Base-by-base conservation (phyloP, 305 asterid genomes). In the Striga hermonthica region DNA sequence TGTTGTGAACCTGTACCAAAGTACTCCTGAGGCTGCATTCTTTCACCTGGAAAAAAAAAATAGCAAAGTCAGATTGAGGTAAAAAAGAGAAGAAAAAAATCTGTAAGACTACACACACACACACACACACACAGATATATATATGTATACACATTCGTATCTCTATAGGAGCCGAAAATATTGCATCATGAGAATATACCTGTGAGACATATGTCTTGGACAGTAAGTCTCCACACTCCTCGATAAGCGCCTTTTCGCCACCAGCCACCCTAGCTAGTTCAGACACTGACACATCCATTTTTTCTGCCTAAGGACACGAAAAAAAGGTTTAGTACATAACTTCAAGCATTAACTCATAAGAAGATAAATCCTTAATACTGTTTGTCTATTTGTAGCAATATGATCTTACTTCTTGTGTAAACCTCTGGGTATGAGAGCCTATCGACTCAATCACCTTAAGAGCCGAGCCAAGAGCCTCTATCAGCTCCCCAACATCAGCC, bases 141-240 rank as follows among this genome's bases (percentile, higher is more conserved):
- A 22, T 22, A 22, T 22, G 2, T 22, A 22, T 22, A 22, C 2
- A 22, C 31, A 2, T 22, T 22, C 31, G 31, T 22, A 22, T 22
- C 31, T 22, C 2, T 22, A 22, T 22, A 22, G 31, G 31, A 22
- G 31, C 2, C 31, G 31, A 22, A 22, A 1, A 49, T 49, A 49
- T 49, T 11, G 1, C 3, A 6, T 8, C 3, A 6, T 8, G 57
- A 31, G 8, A 50, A 50, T 69, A 40, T 44, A 82, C 91, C 87
- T 89, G 90, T 22, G 83, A 78, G 57, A 66, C 61, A 50, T 72
- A 52, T 40, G 79, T 16, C 60, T 69, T 79, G 52, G 76, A 59
- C 11, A 82, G 64, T 16, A 75, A 72, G 78, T 81, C 77, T 63
- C 89, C 90, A 62, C 90, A 81, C 68, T 89, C 92, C 63, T 86